A percentile compares a stretch with the other conserved stretches of the same genome.
Conservation (phyloP, 305 asterid species). For the Nicotiana rustica region DNA sequence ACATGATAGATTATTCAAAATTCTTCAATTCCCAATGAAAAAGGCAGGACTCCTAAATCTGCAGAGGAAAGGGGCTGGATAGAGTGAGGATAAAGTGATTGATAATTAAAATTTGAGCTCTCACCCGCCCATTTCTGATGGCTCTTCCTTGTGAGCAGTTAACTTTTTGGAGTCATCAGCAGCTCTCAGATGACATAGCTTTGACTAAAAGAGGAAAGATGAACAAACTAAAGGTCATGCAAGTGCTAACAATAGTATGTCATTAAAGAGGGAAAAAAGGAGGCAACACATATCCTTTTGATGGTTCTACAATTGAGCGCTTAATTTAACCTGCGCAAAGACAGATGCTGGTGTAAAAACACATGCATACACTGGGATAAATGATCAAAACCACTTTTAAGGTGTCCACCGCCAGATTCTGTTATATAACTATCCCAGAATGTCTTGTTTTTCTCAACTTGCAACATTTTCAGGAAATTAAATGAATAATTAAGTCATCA, state of each 20-base stretch:
- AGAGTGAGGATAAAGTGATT: slow-evolving; percentile 8
- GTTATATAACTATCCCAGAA: slow-evolving; percentile 4
- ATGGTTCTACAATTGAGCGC: background rate
- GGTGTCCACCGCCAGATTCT: background rate
- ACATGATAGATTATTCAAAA: background rate
- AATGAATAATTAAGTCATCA: background rate
- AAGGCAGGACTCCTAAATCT: slow-evolving; percentile 27
- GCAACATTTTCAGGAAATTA: slow-evolving; percentile 20
- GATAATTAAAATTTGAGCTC: slow-evolving; percentile 40
- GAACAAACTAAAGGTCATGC: slow-evolving; percentile 16
- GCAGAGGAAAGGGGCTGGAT: slow-evolving; percentile 29
- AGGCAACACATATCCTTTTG: slow-evolving; percentile 25
- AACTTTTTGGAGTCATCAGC: slow-evolving; percentile 62
- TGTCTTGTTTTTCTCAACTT: slow-evolving; percentile 10
- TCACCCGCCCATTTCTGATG: slow-evolving; percentile 99
- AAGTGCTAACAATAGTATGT: background rate
- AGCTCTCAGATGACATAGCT: slow-evolving; percentile 69
- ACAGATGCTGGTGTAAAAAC: background rate
- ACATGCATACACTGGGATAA: background rate
- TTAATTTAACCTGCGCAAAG: background rate
- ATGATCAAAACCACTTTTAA: slow-evolving; percentile 14
- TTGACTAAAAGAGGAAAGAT: slow-evolving; percentile 66
- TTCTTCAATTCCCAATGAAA: slow-evolving; percentile 30
- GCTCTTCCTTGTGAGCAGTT: slow-evolving; percentile 74
- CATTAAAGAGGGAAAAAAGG: slow-evolving; percentile 14